Evolutionary conservation across 169 alveolate genomes (phyloP), one percentile per base, ranked within the genome.

Genomic region (Plasmodium cynomolgi): DNA sequence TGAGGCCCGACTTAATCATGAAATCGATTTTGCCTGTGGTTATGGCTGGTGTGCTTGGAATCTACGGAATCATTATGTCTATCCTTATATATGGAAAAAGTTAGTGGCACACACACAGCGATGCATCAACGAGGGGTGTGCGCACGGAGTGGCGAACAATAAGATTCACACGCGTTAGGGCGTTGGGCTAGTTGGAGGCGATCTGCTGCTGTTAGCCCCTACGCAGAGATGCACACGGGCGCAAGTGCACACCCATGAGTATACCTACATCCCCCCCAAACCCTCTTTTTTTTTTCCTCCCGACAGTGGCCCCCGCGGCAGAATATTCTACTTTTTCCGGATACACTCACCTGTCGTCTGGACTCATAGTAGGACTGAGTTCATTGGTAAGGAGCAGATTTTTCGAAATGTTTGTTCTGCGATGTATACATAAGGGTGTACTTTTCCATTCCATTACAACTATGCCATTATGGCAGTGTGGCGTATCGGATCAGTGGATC

Each of bases 11-110:
- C 84, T 96, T 99, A 94, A 98, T 99, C 91, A 99, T 99, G 99
- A 98, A 99, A 94, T 99, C 99, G 72, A 99, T 99, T 94, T 98
- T 99, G 62, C 99, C 99, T 44, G 99, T 99, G 75, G 99, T 99
- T 96, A 99, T 99, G 99, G 99, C 99, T 71, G 99, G 99, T 97
- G 99, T 99, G 92, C 96, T 99, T 95, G 99, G 99, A 86, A 99
- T 98, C 84, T 98, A 99, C 96, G 99, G 99, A 37, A 98, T 99
- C 84, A 99, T 99, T 92, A 99, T 98, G 80, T 96, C 99, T 71
- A 97, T 99, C 84, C 97, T 98, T 92, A 96, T 96, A 82, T 84
- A 93, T 71, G 93, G 93, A 95, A 93, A 56, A 83, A 92, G 97
- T 96, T 56, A 84, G 92, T 71, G 31, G 11, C 26, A 7, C 26